Percentiles rank a stretch among this genome's conserved stretches.
Evolutionary conservation across 345 rosid species (phyloP).

Genomic region (Clarkia xantiana): DNA sequence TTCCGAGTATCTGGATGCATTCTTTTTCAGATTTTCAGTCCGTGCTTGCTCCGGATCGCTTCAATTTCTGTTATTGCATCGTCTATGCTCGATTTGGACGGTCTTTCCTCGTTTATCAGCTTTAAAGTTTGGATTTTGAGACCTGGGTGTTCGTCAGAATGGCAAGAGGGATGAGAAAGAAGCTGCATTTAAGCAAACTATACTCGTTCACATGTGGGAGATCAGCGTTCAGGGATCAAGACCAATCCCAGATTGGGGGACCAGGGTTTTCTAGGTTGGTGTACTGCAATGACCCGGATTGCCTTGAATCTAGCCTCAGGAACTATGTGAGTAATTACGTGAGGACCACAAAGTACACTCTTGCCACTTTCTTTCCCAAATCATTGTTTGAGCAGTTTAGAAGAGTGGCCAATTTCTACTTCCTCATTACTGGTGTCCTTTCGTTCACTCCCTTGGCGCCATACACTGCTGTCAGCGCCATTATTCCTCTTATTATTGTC

Average conservation of each 20-base stretch:
- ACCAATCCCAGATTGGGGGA: constrained; percentile 55
- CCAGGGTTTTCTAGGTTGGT: constrained; percentile 82
- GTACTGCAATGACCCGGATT: constrained; percentile 59
- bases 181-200: constrained; percentile 51
- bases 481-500: constrained; percentile 60
- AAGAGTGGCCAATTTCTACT: constrained; percentile 90
- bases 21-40: too few species aligned
- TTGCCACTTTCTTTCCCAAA: constrained; percentile 68
- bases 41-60: too few species aligned
- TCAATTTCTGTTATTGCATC: too few species aligned
- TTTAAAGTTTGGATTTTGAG: too few species aligned
- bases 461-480: constrained; percentile 55
- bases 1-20: too few species aligned
- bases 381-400: constrained; percentile 94
- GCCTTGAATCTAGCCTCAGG: constrained; percentile 34
- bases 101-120: too few species aligned
- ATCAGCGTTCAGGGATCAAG: constrained; percentile 27
- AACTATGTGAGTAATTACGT: constrained; percentile 48
- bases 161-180: constrained; percentile 34
- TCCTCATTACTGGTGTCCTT: constrained; percentile 50
- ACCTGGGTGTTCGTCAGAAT: not conserved
- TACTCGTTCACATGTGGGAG: constrained; percentile 43
- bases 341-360: constrained; percentile 58
- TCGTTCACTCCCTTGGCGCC: constrained; percentile 74
- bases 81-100: too few species aligned